Evolutionary conservation across 1,284 basidiomycete species (phyloP).

Genomic region (Cutaneotrichosporon daszewskae): DNA sequence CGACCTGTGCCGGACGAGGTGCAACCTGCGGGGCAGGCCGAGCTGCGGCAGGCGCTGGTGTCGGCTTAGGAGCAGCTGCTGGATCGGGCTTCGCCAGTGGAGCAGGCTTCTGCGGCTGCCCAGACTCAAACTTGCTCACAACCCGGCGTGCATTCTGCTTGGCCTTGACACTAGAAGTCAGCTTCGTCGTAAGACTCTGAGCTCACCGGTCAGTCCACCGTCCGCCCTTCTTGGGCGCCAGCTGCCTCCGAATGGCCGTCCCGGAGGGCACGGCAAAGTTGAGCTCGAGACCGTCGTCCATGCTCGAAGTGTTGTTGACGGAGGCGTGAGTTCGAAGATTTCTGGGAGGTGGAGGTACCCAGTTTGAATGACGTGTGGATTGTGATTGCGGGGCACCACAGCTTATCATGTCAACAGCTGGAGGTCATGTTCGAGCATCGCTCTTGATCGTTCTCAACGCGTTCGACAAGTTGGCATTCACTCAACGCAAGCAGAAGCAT

Average conservation of each 20-base stretch:
- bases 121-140: constrained; percentile 13
- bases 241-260: constrained; percentile 14
- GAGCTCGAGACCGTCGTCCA: constrained; percentile 48
- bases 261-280: constrained; percentile 40
- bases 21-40: background rate
- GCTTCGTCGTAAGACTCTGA: background rate
- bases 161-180: constrained; percentile 34
- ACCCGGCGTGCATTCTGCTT: constrained; percentile 33
- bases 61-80: background rate
- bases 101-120: background rate
- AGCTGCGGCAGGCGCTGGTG: background rate
- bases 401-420: too few relatives aligned
- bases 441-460: too few relatives aligned
- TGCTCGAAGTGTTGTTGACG: too few relatives aligned
- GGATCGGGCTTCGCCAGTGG: background rate
- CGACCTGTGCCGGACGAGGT: constrained; percentile 1
- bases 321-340: too few relatives aligned
- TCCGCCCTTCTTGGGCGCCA: constrained; percentile 58
- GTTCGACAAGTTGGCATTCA: too few relatives aligned
- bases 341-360: too few relatives aligned
- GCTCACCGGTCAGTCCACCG: constrained; percentile 77
- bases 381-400: too few relatives aligned
- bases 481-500: too few relatives aligned
- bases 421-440: too few relatives aligned
- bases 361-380: too few relatives aligned